Evolutionary conservation across 164 flowering plant species (phyloP).

Genomic region (Malania oleifera): DNA sequence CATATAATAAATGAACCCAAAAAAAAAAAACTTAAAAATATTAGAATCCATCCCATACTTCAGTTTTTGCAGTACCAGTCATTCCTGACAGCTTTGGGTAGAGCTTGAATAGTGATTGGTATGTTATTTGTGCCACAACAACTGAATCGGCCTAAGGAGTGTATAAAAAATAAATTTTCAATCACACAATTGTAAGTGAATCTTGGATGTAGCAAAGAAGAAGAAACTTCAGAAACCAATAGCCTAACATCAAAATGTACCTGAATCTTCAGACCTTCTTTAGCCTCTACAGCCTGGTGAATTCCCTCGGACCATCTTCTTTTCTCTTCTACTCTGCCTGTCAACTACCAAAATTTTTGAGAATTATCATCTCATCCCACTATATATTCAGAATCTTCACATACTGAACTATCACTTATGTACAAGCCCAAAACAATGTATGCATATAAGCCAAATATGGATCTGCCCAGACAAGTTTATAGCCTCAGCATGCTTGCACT

Average conservation of each 20-base stretch:
- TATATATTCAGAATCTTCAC: not conserved
- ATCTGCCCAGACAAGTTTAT: too few relatives aligned
- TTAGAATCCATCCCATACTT: slow-evolving; percentile 36
- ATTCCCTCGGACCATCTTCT: slow-evolving; percentile 98
- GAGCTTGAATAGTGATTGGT: slow-evolving; percentile 93
- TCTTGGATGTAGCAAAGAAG: not conserved
- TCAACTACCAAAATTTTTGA: slow-evolving; percentile 44
- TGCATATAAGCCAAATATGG: too few relatives aligned
- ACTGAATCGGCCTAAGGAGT: slow-evolving; percentile 81
- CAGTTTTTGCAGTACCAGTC: slow-evolving; percentile 99
- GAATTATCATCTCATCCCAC: not conserved
- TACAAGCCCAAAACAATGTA: too few relatives aligned
- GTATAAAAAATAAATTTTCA: slow-evolving; percentile 10
- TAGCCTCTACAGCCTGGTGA: slow-evolving; percentile 98
- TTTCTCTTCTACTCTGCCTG: slow-evolving; percentile 97
- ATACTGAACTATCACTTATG: not conserved
- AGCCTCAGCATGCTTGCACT: too few relatives aligned
- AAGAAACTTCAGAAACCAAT: slow-evolving; percentile 8
- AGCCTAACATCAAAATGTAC: slow-evolving; percentile 27
- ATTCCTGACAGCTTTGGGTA: slow-evolving; percentile 97
- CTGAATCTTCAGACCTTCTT: slow-evolving; percentile 91
- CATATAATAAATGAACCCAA: not conserved
- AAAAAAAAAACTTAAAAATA: not conserved
- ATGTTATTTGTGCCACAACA: slow-evolving; percentile 95
- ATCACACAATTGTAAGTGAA: slow-evolving; percentile 4